Evolutionary conservation across 2,329 filamentous ascomycete species (phyloP).

Genomic region (Tolypocladium guangdongense): DNA sequence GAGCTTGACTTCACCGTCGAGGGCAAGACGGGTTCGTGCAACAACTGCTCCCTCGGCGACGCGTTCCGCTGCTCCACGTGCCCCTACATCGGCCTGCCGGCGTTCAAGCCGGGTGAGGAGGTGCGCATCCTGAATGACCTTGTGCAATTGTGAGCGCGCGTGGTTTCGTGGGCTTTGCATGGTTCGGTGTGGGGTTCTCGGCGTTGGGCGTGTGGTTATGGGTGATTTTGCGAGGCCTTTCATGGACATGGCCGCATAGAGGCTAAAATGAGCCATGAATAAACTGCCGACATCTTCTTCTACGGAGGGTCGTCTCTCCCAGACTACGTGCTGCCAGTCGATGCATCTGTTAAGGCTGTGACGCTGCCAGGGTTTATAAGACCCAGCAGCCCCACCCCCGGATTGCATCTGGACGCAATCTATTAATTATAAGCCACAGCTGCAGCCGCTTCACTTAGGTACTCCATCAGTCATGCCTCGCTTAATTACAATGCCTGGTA

Average conservation of each 20-base stretch:
- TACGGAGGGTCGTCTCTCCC: too few species aligned
- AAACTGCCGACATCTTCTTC: neutral
- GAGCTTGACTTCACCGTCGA: slow-evolving; percentile 97
- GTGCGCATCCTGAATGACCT: slow-evolving; percentile 79
- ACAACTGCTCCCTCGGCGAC: slow-evolving; percentile 87
- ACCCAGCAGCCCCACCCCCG: neutral
- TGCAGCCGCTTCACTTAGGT: neutral
- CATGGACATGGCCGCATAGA: neutral
- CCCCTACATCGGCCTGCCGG: slow-evolving; percentile 83
- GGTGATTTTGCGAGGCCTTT: neutral
- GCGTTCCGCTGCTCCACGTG: slow-evolving; percentile 66
- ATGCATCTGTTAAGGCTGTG: neutral
- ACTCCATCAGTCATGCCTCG: neutral
- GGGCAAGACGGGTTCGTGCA: slow-evolving; percentile 90
- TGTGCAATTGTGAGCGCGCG: slow-evolving; percentile 56
- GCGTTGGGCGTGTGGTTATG: neutral
- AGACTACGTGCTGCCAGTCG: too few species aligned
- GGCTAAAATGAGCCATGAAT: neutral
- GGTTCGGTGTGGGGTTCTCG: neutral
- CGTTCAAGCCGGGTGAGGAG: slow-evolving; percentile 96
- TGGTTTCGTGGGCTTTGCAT: neutral
- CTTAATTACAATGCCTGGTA: neutral
- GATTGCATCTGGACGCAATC: neutral
- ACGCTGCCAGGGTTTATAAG: neutral
- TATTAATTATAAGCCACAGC: neutral